A percentile compares a stretch with the other conserved stretches of the same genome.
These are phyloP conservation scores for Cladosporium sp. DNA, from an alignment of 2,329 filamentous ascomycete genomes.

Conservation along the genomic window DNA sequence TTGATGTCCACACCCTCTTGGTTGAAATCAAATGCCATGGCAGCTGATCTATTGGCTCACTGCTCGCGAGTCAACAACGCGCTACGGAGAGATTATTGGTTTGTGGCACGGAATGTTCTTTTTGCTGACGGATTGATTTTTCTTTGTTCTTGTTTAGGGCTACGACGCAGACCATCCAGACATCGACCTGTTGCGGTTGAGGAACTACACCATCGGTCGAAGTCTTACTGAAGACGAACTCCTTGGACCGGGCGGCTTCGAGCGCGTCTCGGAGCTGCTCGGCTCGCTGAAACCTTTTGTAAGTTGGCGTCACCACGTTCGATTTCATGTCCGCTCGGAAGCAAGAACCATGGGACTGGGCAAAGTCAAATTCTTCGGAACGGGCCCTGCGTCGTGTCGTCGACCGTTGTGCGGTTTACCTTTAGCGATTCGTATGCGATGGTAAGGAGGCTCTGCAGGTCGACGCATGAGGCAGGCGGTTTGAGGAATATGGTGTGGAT, in stretches of 20 bases:
- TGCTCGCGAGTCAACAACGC: not conserved
- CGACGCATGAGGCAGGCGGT: not conserved
- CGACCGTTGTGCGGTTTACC: not conserved
- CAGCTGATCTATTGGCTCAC: not conserved
- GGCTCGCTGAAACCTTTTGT: slow-evolving; percentile 73
- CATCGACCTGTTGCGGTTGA: slow-evolving; percentile 74
- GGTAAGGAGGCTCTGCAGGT: not conserved
- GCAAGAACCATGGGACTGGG: not conserved
- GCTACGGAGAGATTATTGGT: not conserved
- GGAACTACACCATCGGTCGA: slow-evolving; percentile 70
- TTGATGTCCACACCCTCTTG: not conserved
- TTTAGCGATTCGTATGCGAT: not conserved
- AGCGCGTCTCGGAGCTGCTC: slow-evolving; percentile 62
- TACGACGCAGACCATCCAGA: slow-evolving; percentile 71
- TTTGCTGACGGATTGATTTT: not conserved
- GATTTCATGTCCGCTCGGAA: not conserved
- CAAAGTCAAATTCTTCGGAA: not conserved
- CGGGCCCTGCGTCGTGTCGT: slow-evolving; percentile 1
- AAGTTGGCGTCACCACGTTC: slow-evolving; percentile 43
- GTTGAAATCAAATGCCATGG: not conserved
- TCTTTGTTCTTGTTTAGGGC: slow-evolving; percentile 48
- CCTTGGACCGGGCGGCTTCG: slow-evolving; percentile 56
- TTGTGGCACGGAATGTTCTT: not conserved
- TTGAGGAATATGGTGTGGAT: not conserved
- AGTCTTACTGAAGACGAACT: slow-evolving; percentile 65